Conservation (phyloP, 2,329 filamentous ascomycete genomes). For the Fusarium sp. region DNA sequence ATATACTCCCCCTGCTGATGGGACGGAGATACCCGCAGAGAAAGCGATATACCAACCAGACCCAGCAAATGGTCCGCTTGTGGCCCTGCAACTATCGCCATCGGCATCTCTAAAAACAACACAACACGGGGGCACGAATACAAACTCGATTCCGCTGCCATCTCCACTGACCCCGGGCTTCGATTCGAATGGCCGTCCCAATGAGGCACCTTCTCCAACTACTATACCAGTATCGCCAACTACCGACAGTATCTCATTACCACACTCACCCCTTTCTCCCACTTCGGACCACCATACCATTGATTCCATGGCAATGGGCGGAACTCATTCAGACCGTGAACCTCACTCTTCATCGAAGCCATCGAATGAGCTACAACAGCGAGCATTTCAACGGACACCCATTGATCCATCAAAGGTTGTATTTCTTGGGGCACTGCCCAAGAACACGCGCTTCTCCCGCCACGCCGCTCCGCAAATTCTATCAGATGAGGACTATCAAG, state of each 20-base stretch:
- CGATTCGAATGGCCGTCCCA: slow-evolving; percentile 54
- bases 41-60: slow-evolving; percentile 41
- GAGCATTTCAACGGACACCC: slow-evolving; percentile 57
- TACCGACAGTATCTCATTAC: slow-evolving; percentile 20
- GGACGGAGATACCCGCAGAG: slow-evolving; percentile 43
- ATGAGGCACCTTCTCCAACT: slow-evolving; percentile 56
- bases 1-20: slow-evolving; percentile 56
- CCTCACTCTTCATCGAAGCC: not conserved
- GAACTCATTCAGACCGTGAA: slow-evolving; percentile 17
- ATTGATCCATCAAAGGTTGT: slow-evolving; percentile 65
- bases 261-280: slow-evolving; percentile 26
- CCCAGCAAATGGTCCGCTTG: slow-evolving; percentile 32
- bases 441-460: slow-evolving; percentile 52
- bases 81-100: slow-evolving; percentile 28
- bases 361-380: slow-evolving; percentile 7
- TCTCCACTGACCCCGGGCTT: slow-evolving; percentile 60
- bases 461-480: slow-evolving; percentile 10
- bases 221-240: slow-evolving; percentile 43
- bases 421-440: slow-evolving; percentile 65
- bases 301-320: slow-evolving; percentile 1
- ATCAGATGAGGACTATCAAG: slow-evolving; percentile 6
- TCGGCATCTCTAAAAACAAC: slow-evolving; percentile 35
- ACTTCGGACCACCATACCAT: slow-evolving; percentile 25
- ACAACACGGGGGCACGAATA: slow-evolving; percentile 30
- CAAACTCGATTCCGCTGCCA: slow-evolving; percentile 53